Evolutionary conservation across 2,329 filamentous ascomycete genomes (phyloP).

Genomic region (Colletotrichum cordylinicola): DNA sequence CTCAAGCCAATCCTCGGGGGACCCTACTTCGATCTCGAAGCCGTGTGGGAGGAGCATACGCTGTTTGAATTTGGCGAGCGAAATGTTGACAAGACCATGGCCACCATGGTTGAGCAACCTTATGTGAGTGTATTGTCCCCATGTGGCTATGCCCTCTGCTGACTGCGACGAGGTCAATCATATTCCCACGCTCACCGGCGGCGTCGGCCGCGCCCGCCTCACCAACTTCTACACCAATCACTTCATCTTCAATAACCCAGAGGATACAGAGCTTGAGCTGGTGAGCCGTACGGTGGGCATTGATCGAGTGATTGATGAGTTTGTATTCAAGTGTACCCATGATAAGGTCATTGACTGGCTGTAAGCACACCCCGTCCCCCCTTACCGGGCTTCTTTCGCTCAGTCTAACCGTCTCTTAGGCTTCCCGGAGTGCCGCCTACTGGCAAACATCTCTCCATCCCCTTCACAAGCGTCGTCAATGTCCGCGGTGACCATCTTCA

Average conservation of each 20-base stretch:
- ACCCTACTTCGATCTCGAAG: conserved; percentile 76
- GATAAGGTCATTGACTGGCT: conserved; percentile 71
- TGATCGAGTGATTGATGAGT: conserved; percentile 76
- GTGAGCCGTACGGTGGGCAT: conserved; percentile 75
- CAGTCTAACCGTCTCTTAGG: conserved; percentile 23
- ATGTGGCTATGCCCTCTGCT: not conserved
- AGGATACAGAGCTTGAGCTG: conserved; percentile 70
- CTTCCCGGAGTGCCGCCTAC: conserved; percentile 64
- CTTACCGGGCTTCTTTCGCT: not conserved
- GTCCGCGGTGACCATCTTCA: conserved; percentile 68
- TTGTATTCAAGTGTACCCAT: conserved; percentile 70
- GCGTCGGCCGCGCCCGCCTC: conserved; percentile 68
- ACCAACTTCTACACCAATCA: conserved; percentile 74
- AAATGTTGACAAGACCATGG: conserved; percentile 76
- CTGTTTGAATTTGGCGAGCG: conserved; percentile 73
- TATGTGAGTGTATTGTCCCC: conserved; percentile 61
- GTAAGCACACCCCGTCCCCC: conserved; percentile 45
- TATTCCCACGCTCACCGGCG: conserved; percentile 61
- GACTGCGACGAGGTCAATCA: conserved; percentile 11
- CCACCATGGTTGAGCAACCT: conserved; percentile 80
- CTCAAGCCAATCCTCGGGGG: conserved; percentile 68
- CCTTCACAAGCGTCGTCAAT: conserved; percentile 67
- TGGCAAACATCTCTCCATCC: conserved; percentile 56
- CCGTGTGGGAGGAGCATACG: conserved; percentile 81
- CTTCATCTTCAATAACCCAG: conserved; percentile 77